These are phyloP conservation scores for Phaeosphaeria sp. DNA, from an alignment of 2,329 filamentous ascomycete genomes.

Conservation along the genomic window DNA sequence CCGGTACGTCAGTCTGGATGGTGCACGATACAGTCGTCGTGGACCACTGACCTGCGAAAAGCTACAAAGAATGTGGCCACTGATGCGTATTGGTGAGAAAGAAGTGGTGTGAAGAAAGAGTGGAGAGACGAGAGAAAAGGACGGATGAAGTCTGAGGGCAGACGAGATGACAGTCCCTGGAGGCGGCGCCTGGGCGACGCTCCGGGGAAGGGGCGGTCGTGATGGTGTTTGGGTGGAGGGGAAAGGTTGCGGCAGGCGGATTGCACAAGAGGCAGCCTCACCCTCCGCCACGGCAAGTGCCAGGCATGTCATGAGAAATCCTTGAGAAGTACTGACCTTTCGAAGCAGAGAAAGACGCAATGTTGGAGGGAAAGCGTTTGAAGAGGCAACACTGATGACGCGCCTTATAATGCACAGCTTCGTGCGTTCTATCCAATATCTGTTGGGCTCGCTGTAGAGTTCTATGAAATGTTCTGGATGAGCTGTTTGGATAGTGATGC, in stretches of 20 bases:
- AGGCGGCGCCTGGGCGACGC: slow-evolving; percentile 28
- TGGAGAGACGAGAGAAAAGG: slow-evolving; percentile 32
- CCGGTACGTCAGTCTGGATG: slow-evolving; percentile 20
- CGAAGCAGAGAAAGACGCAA: background rate
- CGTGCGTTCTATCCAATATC: background rate
- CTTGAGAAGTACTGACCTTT: slow-evolving; percentile 30
- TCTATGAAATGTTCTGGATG: slow-evolving; percentile 41
- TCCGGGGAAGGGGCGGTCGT: slow-evolving; percentile 37
- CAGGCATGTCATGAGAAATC: slow-evolving; percentile 7
- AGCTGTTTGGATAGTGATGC: slow-evolving; percentile 46
- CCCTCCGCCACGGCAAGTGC: slow-evolving; percentile 25
- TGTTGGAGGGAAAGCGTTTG: background rate
- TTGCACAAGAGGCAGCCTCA: slow-evolving; percentile 24
- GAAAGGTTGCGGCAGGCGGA: slow-evolving; percentile 17
- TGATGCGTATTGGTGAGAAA: slow-evolving; percentile 51
- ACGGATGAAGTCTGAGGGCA: slow-evolving; percentile 12
- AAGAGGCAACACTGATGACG: slow-evolving; percentile 9
- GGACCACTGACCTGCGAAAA: slow-evolving; percentile 47
- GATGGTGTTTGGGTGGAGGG: slow-evolving; percentile 20
- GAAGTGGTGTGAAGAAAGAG: slow-evolving; percentile 44
- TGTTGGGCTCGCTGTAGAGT: background rate
- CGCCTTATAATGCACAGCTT: slow-evolving; percentile 1
- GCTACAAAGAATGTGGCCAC: slow-evolving; percentile 55
- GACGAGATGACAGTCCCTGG: slow-evolving; percentile 25
- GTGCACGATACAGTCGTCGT: slow-evolving; percentile 3